Conservation (phyloP, 345 rosid species). For the Dipteronia sinensis region DNA sequence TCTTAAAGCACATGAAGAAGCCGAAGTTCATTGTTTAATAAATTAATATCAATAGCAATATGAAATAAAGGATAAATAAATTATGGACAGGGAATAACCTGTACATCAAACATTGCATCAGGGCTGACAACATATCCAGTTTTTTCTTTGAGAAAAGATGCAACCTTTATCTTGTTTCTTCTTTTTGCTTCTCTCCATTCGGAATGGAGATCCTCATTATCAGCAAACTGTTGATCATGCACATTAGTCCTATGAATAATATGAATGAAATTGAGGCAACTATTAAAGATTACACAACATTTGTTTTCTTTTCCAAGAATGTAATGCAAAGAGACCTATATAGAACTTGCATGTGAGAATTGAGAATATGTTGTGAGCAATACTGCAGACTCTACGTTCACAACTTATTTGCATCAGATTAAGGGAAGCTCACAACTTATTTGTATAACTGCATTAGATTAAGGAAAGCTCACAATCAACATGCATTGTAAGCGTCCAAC, state of each 20-base stretch:
- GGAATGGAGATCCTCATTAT: conserved; percentile 52
- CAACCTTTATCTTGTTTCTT: conserved; percentile 60
- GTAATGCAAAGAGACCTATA: not conserved
- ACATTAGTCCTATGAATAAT: not conserved
- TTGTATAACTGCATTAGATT: too few relatives aligned
- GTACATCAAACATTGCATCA: conserved; percentile 68
- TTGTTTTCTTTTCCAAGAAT: not conserved
- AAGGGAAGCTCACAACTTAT: not conserved
- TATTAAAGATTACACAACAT: not conserved
- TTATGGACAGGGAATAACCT: conserved; percentile 34
- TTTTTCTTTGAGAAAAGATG: conserved; percentile 53
- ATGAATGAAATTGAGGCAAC: not conserved
- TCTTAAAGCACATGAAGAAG: not conserved
- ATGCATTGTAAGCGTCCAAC: too few relatives aligned
- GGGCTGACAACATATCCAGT: conserved; percentile 56
- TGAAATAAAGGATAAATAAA: not conserved
- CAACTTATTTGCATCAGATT: not conserved
- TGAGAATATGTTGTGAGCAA: not conserved
- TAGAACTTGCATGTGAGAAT: not conserved
- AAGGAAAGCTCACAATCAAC: too few relatives aligned
- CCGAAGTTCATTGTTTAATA: not conserved
- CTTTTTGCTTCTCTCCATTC: conserved; percentile 66
- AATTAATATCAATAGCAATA: not conserved
- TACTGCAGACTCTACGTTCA: not conserved
- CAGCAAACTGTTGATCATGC: conserved; percentile 45